Base-by-base conservation (phyloP, 345 rosid species). In the Sisymbrium irio region DNA sequence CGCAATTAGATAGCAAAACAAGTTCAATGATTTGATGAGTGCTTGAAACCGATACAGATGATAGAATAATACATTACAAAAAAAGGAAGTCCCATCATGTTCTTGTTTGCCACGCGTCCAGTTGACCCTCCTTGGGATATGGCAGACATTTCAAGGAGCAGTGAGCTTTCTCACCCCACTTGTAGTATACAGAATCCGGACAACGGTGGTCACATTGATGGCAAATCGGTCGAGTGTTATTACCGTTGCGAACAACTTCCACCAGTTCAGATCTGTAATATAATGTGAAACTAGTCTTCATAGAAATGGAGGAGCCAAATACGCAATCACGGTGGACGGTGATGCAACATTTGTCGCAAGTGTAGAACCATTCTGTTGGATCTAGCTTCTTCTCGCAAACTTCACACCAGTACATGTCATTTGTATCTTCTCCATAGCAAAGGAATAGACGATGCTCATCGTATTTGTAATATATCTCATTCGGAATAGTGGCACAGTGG, bases 1-100 rank as follows among this genome's bases (percentile, higher is more conserved):
- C 50, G 20, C n/a, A 3, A 18, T 42, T 62, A 72, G 69, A 62
- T 51, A 40, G 8, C 69, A 62, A 50, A 72, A 40, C 67, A 13
- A 67, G 25, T 37, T 30, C 72, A 40, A 11, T 30, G 40, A 53
- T 51, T 53, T 39, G 47, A 66, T 14, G 7, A 14, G 15, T 49
- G 14, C 4, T 47, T 47, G 53, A 18, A 46, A 19, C 58, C 25
- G 45, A 32, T 32, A 18, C 41, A 65, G 13, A 18, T 12, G 0
- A 46, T 17, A 32, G 8, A 49, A 18, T 18, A 18, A 19, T 49
- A 42, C 47, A 42, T 42, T 1, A 1, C 54, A 19, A 17, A 9
- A 9, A 18, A 9, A 19, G 54, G 18, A 3, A 19, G 54, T 47
- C 19, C n/a, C n/a, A n/a, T n/a, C n/a, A n/a, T n/a, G n/a, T n/a